A percentile compares a stretch with the other conserved stretches of the same genome.
These are phyloP conservation scores for Russula earlei DNA, from an alignment of 768 basidiomycete genomes.

Conservation along the genomic window DNA sequence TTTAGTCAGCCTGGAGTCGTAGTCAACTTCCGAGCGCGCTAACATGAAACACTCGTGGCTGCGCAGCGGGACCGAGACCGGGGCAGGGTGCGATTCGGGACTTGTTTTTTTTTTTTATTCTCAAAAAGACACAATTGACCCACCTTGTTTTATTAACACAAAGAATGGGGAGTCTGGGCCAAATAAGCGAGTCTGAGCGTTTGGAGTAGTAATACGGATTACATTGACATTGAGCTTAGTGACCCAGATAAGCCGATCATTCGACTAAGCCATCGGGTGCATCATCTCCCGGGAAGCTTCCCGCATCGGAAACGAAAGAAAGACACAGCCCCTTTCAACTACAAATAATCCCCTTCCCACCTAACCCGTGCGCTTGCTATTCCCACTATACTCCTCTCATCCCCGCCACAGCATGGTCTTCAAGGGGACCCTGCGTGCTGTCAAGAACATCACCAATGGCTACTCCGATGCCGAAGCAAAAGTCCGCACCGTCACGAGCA, in stretches of 20 bases:
- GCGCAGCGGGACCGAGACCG: too few species aligned
- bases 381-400: not conserved
- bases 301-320: not conserved
- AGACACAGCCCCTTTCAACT: not conserved
- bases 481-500: constrained; percentile 90
- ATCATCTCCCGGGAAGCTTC: too few species aligned
- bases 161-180: not conserved
- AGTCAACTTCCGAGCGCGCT: too few species aligned
- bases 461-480: constrained; percentile 93
- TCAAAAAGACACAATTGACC: too few species aligned
- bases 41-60: too few species aligned
- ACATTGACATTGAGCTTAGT: too few species aligned
- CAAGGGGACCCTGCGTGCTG: constrained; percentile 69
- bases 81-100: too few species aligned
- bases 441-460: constrained; percentile 89
- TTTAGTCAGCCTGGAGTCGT: too few species aligned
- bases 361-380: not conserved
- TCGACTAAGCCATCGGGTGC: too few species aligned
- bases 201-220: not conserved
- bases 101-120: too few species aligned
- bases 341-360: not conserved
- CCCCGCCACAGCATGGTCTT: constrained; percentile 5
- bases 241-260: too few species aligned
- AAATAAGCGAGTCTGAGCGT: not conserved
- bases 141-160: too few species aligned